Evolutionary conservation across 768 basidiomycete species (phyloP).

Genomic region (Tulasnella sp.): DNA sequence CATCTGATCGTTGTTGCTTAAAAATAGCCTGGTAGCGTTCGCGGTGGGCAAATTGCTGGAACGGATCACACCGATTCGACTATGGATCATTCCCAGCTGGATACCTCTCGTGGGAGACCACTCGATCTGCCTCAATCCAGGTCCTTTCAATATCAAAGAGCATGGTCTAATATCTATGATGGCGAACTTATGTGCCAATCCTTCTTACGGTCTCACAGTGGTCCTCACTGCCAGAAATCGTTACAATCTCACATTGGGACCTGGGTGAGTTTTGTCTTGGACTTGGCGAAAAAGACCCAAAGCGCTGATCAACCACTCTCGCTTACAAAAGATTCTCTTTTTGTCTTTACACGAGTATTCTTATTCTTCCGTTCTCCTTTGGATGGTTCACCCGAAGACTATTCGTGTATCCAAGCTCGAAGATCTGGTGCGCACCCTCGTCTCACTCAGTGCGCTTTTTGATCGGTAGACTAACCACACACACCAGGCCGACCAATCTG

Average conservation of each 20-base stretch:
- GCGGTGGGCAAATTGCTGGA: slow-evolving; percentile 84
- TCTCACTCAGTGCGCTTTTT: neutral
- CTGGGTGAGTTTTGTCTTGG: too few species aligned
- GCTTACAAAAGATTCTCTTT: neutral
- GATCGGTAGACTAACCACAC: slow-evolving; percentile 37
- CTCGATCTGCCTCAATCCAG: slow-evolving; percentile 77
- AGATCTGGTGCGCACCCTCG: neutral
- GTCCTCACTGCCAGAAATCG: slow-evolving; percentile 69
- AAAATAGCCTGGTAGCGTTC: slow-evolving; percentile 68
- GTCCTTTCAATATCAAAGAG: slow-evolving; percentile 96
- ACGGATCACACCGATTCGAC: slow-evolving; percentile 66
- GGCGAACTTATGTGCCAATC: slow-evolving; percentile 47
- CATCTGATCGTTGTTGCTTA: slow-evolving; percentile 15
- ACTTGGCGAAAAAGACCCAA: too few species aligned
- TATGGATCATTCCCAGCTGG: slow-evolving; percentile 39
- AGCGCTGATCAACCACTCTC: neutral
- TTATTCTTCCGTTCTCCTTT: neutral
- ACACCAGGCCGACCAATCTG: slow-evolving; percentile 97
- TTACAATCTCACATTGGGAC: slow-evolving; percentile 53
- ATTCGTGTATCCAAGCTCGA: neutral
- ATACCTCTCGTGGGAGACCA: slow-evolving; percentile 31
- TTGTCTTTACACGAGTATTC: neutral
- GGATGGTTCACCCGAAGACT: slow-evolving; percentile 27
- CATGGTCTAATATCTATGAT: slow-evolving; percentile 86
- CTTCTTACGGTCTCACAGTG: slow-evolving; percentile 63